A percentile compares a stretch with the other conserved stretches of the same genome.
phyloP scores from a whole-genome alignment of 331 rosid species.

The Malus hybrid region DNA sequence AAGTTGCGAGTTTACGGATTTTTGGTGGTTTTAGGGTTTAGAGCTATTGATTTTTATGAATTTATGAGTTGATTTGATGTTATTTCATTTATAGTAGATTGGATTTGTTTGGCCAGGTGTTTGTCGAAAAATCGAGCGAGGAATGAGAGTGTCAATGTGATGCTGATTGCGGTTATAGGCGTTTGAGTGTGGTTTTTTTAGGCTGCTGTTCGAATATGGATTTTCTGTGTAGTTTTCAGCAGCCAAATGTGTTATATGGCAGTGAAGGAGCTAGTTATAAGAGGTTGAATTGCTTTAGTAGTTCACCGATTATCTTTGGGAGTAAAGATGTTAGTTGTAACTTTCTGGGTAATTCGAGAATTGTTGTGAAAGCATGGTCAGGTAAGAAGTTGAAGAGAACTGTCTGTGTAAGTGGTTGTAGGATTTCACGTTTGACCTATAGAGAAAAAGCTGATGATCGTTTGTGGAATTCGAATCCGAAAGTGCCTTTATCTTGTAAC shows the following conservation, averaged over 20 bases:
- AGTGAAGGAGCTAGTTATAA: slow-evolving; percentile 24
- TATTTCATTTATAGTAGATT: neutral
- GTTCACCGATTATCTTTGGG: slow-evolving; percentile 31
- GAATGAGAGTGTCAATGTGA: slow-evolving; percentile 27
- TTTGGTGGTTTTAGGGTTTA: slow-evolving; percentile 11
- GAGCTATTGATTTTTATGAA: neutral
- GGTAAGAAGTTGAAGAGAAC: slow-evolving; percentile 32
- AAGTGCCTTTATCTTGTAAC: slow-evolving; percentile 27
- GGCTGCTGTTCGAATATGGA: slow-evolving; percentile 41
- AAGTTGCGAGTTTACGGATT: neutral
- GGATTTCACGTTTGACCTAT: slow-evolving; percentile 23
- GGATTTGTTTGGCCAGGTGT: slow-evolving; percentile 36
- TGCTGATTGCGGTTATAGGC: slow-evolving; percentile 16
- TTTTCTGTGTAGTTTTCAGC: slow-evolving; percentile 39
- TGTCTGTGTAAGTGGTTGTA: slow-evolving; percentile 20
- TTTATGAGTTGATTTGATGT: neutral
- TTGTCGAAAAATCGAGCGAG: slow-evolving; percentile 21
- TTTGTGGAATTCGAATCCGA: slow-evolving; percentile 25
- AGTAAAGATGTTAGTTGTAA: slow-evolving; percentile 35
- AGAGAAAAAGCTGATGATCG: slow-evolving; percentile 23
- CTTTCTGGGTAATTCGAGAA: slow-evolving; percentile 39
- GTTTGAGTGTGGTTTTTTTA: neutral
- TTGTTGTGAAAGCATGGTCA: slow-evolving; percentile 34
- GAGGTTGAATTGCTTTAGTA: slow-evolving; percentile 28
- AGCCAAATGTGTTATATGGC: slow-evolving; percentile 41